Evolutionary conservation across 352 stramenopile genomes (phyloP), one percentile per base, ranked within the genome.

Genomic region (Globisporangium takayamanum): DNA sequence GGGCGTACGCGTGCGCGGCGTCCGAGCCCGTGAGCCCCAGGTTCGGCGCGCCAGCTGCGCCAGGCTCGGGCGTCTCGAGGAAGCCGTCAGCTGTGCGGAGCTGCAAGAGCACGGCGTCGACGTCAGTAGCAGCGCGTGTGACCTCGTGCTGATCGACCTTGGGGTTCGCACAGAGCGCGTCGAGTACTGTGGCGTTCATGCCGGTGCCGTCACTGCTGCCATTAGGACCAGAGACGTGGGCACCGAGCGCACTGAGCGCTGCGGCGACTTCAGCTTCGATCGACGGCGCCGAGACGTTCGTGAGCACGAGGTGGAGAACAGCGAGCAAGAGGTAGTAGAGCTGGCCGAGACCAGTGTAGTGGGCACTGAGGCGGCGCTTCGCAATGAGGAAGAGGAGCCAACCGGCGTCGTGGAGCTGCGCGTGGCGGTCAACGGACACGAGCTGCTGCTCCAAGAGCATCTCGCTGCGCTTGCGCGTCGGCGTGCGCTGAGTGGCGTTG

Each of bases 241-340:
- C 58, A 16, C 85, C 81, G 20, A 95, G 72, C 0, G 86, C 79
- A 60, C 79, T 95, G 4, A 95, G 55, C 14, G 86, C 83, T 0
- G 84, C 84, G 0, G 81, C 84, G 36, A 91, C 84, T 60, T 95
- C 82, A 0, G 78, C 83, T 62, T 95, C 86, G 16, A 95, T 69
- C 4, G 79, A 85, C 8, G 66, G 72, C 14, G 60, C 54, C 18
- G 60, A 28, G 3, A 78, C 62, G 48, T 79, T 69, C 33, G 60
- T 69, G 26, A 86, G 60, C 26, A 92, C 70, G 20, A 93, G 60
- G 61, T 90, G 80, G 48, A 95, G 70, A 47, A 87, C 84, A 0
- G 78, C 76, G 10, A 95, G 63, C 42, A 95, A 63, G 45, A 95
- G 64, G 58, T 81, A 83, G 62, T 95, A 95, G 33, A 92, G 73